Evolutionary conservation across 2,329 filamentous ascomycete species (phyloP).

Genomic region (Graphium sp.): DNA sequence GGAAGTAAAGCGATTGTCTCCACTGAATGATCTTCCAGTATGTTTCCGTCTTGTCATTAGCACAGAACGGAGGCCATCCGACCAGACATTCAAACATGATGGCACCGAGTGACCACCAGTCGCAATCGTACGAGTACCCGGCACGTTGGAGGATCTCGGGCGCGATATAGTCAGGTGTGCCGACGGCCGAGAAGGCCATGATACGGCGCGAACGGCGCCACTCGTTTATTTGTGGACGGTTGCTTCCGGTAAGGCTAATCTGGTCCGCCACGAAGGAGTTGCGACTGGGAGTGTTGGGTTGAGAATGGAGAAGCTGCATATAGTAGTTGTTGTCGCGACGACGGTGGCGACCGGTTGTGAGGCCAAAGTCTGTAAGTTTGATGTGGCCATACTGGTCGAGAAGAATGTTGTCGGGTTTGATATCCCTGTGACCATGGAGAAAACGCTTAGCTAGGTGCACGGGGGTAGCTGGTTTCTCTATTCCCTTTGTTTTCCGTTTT

Average conservation of each 20-base stretch:
- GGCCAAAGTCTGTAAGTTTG: conserved; percentile 67
- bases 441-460: no score
- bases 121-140: conserved; percentile 62
- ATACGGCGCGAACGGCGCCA: conserved; percentile 66
- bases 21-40: conserved; percentile 99
- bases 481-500: no score
- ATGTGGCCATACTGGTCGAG: conserved; percentile 63
- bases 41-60: conserved; percentile 91
- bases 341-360: conserved; percentile 66
- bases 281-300: conserved; percentile 35
- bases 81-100: conserved; percentile 79
- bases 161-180: conserved; percentile 83
- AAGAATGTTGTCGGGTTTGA: conserved; percentile 71
- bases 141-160: conserved; percentile 57
- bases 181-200: conserved; percentile 89
- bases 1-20: conserved; percentile 90
- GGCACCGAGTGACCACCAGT: conserved; percentile 72
- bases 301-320: conserved; percentile 48
- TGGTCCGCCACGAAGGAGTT: conserved; percentile 93
- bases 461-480: no score
- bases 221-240: conserved; percentile 82
- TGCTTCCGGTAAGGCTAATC: conserved; percentile 95
- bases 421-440: conserved; percentile 31
- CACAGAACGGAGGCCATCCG: conserved; percentile 75
- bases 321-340: conserved; percentile 67